A percentile compares a stretch with the other conserved stretches of the same genome.
phyloP scores from a whole-genome alignment of 208 protist genomes.

The Trypanosoma mega region DNA sequence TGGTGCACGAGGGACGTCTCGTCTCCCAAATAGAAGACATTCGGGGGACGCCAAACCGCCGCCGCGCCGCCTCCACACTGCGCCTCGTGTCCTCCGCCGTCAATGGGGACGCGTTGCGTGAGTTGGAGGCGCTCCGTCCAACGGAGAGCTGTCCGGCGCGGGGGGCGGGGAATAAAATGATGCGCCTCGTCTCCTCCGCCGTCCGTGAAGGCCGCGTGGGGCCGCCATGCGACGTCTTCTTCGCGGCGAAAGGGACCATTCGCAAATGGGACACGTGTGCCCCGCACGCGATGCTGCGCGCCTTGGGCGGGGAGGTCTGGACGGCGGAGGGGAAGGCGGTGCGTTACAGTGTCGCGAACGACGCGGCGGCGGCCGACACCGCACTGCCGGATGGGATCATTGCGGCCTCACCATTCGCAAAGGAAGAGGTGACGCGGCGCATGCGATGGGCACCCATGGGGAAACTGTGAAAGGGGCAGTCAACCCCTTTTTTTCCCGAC shows the following conservation, averaged over 20 bases:
- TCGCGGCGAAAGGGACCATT: slow-evolving; percentile 47
- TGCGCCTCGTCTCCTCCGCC: slow-evolving; percentile 37
- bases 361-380: neutral
- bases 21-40: slow-evolving; percentile 15
- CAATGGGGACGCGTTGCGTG: slow-evolving; percentile 34
- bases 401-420: slow-evolving; percentile 29
- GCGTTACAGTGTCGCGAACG: slow-evolving; percentile 31
- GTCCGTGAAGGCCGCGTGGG: slow-evolving; percentile 3
- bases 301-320: slow-evolving; percentile 59
- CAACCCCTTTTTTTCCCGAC: neutral
- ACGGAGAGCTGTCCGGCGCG: slow-evolving; percentile 21
- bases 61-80: slow-evolving; percentile 9
- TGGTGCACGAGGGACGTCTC: slow-evolving; percentile 64
- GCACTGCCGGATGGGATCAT: slow-evolving; percentile 39
- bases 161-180: slow-evolving; percentile 61
- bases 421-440: slow-evolving; percentile 32
- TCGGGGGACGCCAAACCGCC: neutral
- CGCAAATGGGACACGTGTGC: slow-evolving; percentile 84
- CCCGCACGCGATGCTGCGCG: slow-evolving; percentile 65
- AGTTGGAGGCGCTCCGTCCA: slow-evolving; percentile 30
- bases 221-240: slow-evolving; percentile 51
- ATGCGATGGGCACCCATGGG: slow-evolving; percentile 28
- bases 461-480: neutral
- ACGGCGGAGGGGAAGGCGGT: slow-evolving; percentile 30
- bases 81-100: slow-evolving; percentile 41